Base-by-base conservation (phyloP, 1,139 yeast species). In the Yamadazyma sp. region DNA sequence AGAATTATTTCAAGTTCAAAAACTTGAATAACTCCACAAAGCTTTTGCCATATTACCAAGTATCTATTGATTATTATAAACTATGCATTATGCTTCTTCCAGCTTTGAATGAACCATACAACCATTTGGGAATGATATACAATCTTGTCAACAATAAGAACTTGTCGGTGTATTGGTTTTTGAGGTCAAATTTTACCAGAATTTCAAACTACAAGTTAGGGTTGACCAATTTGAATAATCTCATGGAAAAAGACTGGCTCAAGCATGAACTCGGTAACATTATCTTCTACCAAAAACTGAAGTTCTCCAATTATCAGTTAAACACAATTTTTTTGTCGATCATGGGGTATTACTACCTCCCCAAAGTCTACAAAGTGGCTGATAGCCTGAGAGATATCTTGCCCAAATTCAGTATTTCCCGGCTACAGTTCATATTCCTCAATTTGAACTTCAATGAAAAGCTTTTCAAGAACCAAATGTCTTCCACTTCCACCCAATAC, bases 31-130 rank as follows among this genome's bases (percentile, higher is more conserved):
- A 69, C 58, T 53, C 62, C 58, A 55, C 70, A 54, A 58, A 58
- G 33, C 35, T 59, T 42, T 49, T 47, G 30, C 63, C 66, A 1
- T 43, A 40, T 16, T 67, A 55, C 39, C 47, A 50, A 17, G 55
- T 50, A 20, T 66, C 86, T 0, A 56, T 77, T 16, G 69, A 70
- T 45, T 72, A 69, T 48, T 78, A 79, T 47, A 69, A 74, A 39
- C 55, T 66, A 31, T 79, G 87, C 20, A 73, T 79, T 24, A 51
- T 75, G 30, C 59, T 82, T 17, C 58, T 82, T 29, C 91, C 89
- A 1, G 77, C 86, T 1, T 66, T 80, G 41, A 83, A 83, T 42
- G 88, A 81, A 49, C 81, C 87, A 1, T 78, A 78, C 50, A 77
- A 78, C 48, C 86, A 81, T 49, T 71, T 79, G 38, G 88, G 87